Evolutionary conservation across 1,284 basidiomycete genomes (phyloP).

Genomic region (Leccinum laetum): DNA sequence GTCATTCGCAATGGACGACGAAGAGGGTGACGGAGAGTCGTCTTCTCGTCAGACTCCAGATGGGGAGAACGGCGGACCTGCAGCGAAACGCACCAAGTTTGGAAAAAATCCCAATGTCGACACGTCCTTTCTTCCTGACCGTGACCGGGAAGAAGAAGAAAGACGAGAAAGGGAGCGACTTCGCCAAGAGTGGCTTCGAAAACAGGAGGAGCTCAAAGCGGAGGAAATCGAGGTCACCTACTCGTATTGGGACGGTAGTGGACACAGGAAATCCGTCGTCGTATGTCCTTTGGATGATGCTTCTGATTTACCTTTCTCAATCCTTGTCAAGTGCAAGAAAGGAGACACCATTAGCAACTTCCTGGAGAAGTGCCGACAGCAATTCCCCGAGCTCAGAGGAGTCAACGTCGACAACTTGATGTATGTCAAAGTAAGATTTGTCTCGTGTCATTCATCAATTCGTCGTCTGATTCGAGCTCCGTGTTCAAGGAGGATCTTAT

Average conservation of each 20-base stretch:
- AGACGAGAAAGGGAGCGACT: conserved; percentile 86
- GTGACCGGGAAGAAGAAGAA: conserved; percentile 93
- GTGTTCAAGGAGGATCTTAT: conserved; percentile 84
- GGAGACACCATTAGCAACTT: conserved; percentile 92
- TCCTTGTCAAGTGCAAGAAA: conserved; percentile 82
- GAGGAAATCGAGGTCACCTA: conserved; percentile 94
- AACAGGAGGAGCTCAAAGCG: conserved; percentile 86
- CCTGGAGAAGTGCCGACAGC: conserved; percentile 90
- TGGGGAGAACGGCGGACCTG: conserved; percentile 40
- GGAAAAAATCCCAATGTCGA: conserved; percentile 97
- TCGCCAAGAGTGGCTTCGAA: conserved; percentile 86
- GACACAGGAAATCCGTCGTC: conserved; percentile 90
- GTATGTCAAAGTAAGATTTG: conserved; percentile 88
- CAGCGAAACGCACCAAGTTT: conserved; percentile 73
- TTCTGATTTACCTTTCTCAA: conserved; percentile 2
- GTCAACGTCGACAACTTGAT: conserved; percentile 96
- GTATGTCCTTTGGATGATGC: conserved; percentile 48
- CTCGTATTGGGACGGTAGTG: conserved; percentile 98
- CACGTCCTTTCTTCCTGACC: conserved; percentile 97
- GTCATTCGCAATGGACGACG: conserved; percentile 90
- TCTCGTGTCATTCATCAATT: background rate
- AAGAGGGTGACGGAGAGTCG: conserved; percentile 43
- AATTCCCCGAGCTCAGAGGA: conserved; percentile 90
- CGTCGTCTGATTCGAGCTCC: conserved; percentile 4
- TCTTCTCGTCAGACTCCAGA: conserved; percentile 39